These are phyloP conservation scores for Pneumocystis oryctolagi DNA, from an alignment of 1,139 yeast genomes.

Conservation along the genomic window DNA sequence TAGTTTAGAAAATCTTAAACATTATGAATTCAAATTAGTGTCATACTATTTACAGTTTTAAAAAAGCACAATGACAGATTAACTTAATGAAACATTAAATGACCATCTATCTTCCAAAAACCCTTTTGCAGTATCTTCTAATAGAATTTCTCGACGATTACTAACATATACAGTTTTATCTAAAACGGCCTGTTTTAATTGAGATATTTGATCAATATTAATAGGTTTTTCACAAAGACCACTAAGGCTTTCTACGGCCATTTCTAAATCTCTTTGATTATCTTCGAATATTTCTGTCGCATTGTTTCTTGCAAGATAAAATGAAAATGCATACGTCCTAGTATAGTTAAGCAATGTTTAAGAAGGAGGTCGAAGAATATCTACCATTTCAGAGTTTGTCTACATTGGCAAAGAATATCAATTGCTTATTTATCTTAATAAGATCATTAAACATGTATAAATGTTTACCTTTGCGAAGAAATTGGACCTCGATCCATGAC, in stretches of 20 bases:
- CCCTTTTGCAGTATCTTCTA: slow-evolving; percentile 26
- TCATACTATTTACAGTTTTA: not conserved
- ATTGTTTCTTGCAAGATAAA: slow-evolving; percentile 41
- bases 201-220: slow-evolving; percentile 21
- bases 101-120: slow-evolving; percentile 25
- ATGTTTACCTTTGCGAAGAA: slow-evolving; percentile 45
- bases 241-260: slow-evolving; percentile 67
- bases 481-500: slow-evolving; percentile 86
- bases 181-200: slow-evolving; percentile 22
- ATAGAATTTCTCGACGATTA: slow-evolving; percentile 23
- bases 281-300: slow-evolving; percentile 44
- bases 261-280: slow-evolving; percentile 54
- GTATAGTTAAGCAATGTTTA: not conserved
- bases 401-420: slow-evolving; percentile 47
- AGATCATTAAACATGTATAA: not conserved
- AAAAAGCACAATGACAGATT: not conserved
- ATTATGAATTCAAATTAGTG: not conserved
- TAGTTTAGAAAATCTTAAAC: not conserved
- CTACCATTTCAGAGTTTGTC: slow-evolving; percentile 61
- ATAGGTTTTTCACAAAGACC: slow-evolving; percentile 38
- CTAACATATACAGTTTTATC: slow-evolving; percentile 27
- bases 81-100: slow-evolving; percentile 11
- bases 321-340: slow-evolving; percentile 70
- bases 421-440: slow-evolving; percentile 16
- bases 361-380: not conserved